Conservation (phyloP, 2,329 filamentous ascomycete genomes). For the Davidsoniella eucalypti region DNA sequence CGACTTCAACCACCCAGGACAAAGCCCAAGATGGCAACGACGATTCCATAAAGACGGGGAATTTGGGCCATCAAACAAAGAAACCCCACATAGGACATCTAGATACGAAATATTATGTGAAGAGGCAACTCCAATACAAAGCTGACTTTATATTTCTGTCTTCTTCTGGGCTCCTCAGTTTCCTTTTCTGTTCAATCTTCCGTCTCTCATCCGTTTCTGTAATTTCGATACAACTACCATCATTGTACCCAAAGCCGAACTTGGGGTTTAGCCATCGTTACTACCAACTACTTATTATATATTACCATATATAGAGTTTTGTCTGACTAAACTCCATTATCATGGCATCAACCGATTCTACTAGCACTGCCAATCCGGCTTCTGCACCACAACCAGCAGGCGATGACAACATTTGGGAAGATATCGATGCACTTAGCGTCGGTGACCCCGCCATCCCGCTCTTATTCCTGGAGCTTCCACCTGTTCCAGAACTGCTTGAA, state of each 20-base stretch:
- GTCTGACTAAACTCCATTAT: no score
- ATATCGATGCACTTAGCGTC: constrained; percentile 7
- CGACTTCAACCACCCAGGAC: background rate
- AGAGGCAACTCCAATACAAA: no score
- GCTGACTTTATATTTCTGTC: no score
- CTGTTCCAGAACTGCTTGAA: constrained; percentile 46
- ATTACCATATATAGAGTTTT: no score
- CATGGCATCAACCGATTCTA: no score
- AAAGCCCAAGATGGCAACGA: background rate
- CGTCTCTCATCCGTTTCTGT: no score
- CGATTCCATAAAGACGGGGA: background rate
- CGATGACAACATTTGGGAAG: constrained; percentile 10
- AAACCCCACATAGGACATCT: background rate
- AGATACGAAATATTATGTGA: no score
- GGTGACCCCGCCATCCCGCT: constrained; percentile 26
- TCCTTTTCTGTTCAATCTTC: no score
- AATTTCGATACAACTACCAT: no score
- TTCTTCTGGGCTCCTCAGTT: background rate
- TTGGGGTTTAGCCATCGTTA: no score
- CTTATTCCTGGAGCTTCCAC: constrained; percentile 41
- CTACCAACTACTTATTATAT: no score
- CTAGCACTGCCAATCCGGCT: background rate
- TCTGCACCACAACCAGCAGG: background rate
- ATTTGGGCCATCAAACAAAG: background rate
- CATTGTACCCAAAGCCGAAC: no score